Percentiles rank a stretch among this genome's conserved stretches.
These are phyloP conservation scores for Pholiota adiposa DNA, from an alignment of 1,284 basidiomycete species.

Conservation along the genomic window DNA sequence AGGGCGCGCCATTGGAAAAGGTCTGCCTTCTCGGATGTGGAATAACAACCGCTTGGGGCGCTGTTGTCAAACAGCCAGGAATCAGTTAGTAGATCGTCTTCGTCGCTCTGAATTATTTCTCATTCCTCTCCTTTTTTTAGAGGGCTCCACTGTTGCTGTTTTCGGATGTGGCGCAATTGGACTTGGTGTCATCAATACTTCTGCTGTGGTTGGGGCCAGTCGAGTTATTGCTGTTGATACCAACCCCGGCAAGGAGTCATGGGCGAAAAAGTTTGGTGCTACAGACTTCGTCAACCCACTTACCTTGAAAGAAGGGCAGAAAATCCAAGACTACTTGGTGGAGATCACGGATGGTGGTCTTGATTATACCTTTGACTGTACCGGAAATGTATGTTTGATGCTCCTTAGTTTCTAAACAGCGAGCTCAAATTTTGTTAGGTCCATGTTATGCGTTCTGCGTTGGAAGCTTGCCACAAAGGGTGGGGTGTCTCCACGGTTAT, in stretches of 20 bases:
- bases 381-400: constrained; percentile 78
- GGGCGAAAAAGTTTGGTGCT: constrained; percentile 96
- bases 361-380: constrained; percentile 97
- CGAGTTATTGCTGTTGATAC: constrained; percentile 94
- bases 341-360: constrained; percentile 97
- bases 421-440: constrained; percentile 49
- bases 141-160: constrained; percentile 87
- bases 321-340: constrained; percentile 88
- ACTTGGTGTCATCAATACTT: constrained; percentile 89
- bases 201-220: constrained; percentile 77
- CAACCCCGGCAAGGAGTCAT: constrained; percentile 84
- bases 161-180: constrained; percentile 98
- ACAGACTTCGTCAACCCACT: constrained; percentile 93
- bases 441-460: constrained; percentile 92
- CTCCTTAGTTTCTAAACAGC: background rate
- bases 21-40: constrained; percentile 95
- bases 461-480: constrained; percentile 99
- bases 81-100: constrained; percentile 50
- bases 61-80: constrained; percentile 81
- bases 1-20: constrained; percentile 89
- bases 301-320: constrained; percentile 75
- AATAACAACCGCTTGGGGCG: constrained; percentile 97
- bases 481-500: constrained; percentile 97
- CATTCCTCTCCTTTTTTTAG: constrained; percentile 41
- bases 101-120: background rate